Evolutionary conservation across 768 basidiomycete species (phyloP), one percentile per base, ranked within the genome.

Genomic region (Mycena metata): DNA sequence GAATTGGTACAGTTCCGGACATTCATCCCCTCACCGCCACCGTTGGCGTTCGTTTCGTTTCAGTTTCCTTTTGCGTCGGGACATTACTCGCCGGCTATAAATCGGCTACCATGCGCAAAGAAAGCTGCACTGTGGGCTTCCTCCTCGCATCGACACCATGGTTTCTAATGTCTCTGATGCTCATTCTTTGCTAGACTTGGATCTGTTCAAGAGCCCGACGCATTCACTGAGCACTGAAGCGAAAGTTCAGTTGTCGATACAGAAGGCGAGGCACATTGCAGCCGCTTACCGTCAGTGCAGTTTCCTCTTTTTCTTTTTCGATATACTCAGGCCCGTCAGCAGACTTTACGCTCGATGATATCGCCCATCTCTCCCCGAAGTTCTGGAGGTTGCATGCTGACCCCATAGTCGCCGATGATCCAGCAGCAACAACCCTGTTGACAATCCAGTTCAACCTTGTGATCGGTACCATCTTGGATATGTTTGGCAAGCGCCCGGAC

Each of bases 361-460:
- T 72, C 24, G 55, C 19, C 4, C 13, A 4, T 5, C 55, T 72
- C 12, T 57, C 55, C 2, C 49, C 52, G 1, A 60, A 59, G 16
- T 68, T 70, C 30, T 73, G 72, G 72, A 21, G 50, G 1, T 41
- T 71, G 2, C 62, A 73, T 43, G 10, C 23, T n/a, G 66, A 73
- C 39, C 69, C 69, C 3, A 61, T 69, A 23, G 13, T 60, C 42
- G 39, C 33, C 26, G 30, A 49, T 23, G 69, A 72, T 36, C 39
- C 36, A 6, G 72, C 61, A 4, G 57, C 69, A 2, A 58, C 58
- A 6, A 69, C 64, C 5, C 33, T 73, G 17, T 13, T 66, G 17
- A 36, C 62, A 3, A 72, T 72, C 30, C 72, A 72, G 16, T 59
- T 47, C 54, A 73, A 73, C 24, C 52, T 71, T 1, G 67, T 64